Evolutionary conservation across 495 filamentous ascomycete species (phyloP).

Genomic region (Penicillium angulare): DNA sequence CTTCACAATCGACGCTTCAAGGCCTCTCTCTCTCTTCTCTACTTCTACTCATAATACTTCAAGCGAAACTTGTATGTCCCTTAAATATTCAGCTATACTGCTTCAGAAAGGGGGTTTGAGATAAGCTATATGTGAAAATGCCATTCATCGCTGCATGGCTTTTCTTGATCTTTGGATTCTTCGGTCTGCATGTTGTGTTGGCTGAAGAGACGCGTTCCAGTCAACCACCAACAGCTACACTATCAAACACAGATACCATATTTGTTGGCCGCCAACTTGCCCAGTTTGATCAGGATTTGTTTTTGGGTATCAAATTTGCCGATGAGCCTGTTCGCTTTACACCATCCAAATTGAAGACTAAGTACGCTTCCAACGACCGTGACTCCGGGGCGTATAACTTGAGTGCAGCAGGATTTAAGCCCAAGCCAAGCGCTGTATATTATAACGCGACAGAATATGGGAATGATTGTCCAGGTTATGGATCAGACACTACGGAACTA

Average conservation of each 20-base stretch:
- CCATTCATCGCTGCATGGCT: not conserved
- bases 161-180: not conserved
- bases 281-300: slow-evolving; percentile 32
- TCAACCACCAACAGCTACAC: slow-evolving; percentile 14
- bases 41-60: not conserved
- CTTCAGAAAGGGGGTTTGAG: too few relatives aligned
- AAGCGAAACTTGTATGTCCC: too few relatives aligned
- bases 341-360: slow-evolving; percentile 22
- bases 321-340: slow-evolving; percentile 32
- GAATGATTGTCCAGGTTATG: slow-evolving; percentile 38
- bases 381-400: slow-evolving; percentile 16
- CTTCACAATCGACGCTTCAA: too few relatives aligned
- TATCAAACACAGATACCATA: slow-evolving; percentile 11
- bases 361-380: slow-evolving; percentile 23
- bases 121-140: too few relatives aligned
- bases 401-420: not conserved
- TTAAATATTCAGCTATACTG: too few relatives aligned
- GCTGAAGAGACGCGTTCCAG: not conserved
- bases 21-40: too few relatives aligned
- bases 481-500: slow-evolving; percentile 28
- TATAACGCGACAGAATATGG: slow-evolving; percentile 40
- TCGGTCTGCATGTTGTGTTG: not conserved
- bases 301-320: slow-evolving; percentile 38
- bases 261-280: slow-evolving; percentile 31
- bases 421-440: slow-evolving; percentile 1